Base-by-base conservation (phyloP, 176 grass and related monocot species). In the Puya raimondii region DNA sequence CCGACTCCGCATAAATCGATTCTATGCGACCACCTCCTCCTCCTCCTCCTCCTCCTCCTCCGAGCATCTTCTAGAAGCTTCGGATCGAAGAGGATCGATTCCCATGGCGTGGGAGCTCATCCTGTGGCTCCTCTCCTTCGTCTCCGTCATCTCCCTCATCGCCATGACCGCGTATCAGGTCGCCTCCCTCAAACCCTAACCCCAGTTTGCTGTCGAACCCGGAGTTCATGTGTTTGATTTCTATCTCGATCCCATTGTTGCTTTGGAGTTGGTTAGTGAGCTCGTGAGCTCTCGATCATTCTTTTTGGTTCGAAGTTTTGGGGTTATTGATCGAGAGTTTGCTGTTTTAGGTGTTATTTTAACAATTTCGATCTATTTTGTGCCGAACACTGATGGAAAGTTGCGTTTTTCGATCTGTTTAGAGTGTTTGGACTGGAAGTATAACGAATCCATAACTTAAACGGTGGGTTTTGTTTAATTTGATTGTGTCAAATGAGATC, bases 101-200 rank as follows among this genome's bases (percentile, higher is more conserved):
- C 54, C 72, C 69, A 91, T 91, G 92, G 87, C 79, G 68, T 64
- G 84, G 72, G 88, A 96, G 70, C 85, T 96, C 64, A 23, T 96
- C 47, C 80, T 91, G 16, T 96, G 92, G 88, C 68, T 91, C 50
- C 76, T 89, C 79, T 85, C 85, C 80, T 96, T 96, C 68, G 79
- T 69, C 17, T 86, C 83, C 17, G 49, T 91, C 52, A 89, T 96
- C 70, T 70, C 78, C 20, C 83, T 96, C 52, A 71, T 96, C 74
- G 92, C 77, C 23, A 77, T 96, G 67, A 86, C 81, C 29, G 82
- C 85, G 9, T 91, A 87, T 74, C 92, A 96, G 88, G 88, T 82
- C 79, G 82, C 68, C 68, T 23, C 64, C 0, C n/a, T 66, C 15
- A 20, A 42, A 78, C 12, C 54, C 21, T 17, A 9, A 50, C 56